Conservation (phyloP, 2,329 filamentous ascomycete genomes). For the Botryotinia globosa region DNA sequence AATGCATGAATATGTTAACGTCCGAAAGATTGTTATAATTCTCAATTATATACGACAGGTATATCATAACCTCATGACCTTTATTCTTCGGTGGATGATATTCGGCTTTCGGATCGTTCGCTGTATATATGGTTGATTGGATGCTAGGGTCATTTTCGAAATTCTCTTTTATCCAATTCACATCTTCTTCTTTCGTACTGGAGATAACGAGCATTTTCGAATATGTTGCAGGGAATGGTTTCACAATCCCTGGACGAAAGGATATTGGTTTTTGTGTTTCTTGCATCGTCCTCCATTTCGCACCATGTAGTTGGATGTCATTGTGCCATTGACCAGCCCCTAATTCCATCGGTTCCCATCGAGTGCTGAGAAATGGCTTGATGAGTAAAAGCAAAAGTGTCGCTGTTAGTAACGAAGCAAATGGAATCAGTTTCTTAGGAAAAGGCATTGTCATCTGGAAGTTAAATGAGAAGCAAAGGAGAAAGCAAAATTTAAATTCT, state of each 20-base stretch:
- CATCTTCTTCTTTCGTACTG: conserved; percentile 3
- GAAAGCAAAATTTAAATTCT: background rate
- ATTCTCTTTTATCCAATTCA: conserved; percentile 1
- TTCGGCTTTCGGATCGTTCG: conserved; percentile 35
- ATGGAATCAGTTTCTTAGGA: conserved; percentile 5
- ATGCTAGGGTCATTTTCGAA: background rate
- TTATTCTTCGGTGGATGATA: conserved; percentile 50
- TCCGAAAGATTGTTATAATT: conserved; percentile 53
- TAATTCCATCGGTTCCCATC: background rate
- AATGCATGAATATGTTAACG: conserved; percentile 39
- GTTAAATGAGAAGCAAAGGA: background rate
- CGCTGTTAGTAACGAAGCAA: background rate
- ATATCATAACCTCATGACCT: conserved; percentile 35
- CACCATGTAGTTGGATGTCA: background rate
- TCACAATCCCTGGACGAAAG: background rate
- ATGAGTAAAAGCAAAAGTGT: background rate
- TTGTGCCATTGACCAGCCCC: background rate
- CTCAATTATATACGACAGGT: conserved; percentile 58
- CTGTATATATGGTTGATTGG: conserved; percentile 28
- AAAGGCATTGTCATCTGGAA: background rate
- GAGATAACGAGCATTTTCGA: conserved; percentile 17
- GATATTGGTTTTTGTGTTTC: background rate
- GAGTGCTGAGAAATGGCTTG: background rate
- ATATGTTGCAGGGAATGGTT: background rate
- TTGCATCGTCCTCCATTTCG: background rate